Evolutionary conservation across 1,284 basidiomycete genomes (phyloP).

Genomic region (Stygiomarasmius scandens): DNA sequence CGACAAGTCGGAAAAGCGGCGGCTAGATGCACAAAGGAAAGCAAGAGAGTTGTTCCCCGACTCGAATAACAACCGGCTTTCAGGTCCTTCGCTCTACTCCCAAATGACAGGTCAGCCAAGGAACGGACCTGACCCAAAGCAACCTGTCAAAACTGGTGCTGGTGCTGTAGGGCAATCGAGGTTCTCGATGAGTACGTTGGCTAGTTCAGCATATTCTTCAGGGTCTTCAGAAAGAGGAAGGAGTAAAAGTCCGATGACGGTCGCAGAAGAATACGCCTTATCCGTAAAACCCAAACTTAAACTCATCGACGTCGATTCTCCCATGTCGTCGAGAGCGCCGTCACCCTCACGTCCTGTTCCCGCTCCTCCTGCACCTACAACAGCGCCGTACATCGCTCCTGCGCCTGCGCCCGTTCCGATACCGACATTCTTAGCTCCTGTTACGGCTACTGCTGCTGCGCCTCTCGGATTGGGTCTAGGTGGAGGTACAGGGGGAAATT

Average conservation of each 20-base stretch:
- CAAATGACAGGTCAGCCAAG: conserved; percentile 65
- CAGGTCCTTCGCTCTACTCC: conserved; percentile 64
- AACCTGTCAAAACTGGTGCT: conserved; percentile 58
- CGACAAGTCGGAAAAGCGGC: conserved; percentile 20
- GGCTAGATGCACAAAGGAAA: conserved; percentile 22
- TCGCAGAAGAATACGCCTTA: conserved; percentile 12
- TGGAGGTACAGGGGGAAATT: neutral
- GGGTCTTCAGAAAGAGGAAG: too few species aligned
- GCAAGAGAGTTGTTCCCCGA: conserved; percentile 1
- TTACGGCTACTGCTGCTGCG: too few species aligned
- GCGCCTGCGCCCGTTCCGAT: neutral
- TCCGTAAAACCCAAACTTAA: conserved; percentile 3
- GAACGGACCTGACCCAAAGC: conserved; percentile 63
- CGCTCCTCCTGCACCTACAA: neutral
- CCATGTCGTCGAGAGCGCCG: neutral
- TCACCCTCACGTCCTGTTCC: neutral
- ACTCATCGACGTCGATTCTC: conserved; percentile 6
- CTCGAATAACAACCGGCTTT: conserved; percentile 41
- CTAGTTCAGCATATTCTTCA: conserved; percentile 4
- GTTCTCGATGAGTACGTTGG: conserved; percentile 36
- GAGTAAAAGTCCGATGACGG: neutral
- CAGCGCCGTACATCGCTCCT: neutral
- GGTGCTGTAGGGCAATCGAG: conserved; percentile 24
- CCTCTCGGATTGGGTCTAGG: neutral
- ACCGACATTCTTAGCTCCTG: neutral